phyloP scores from a whole-genome alignment of 208 protist genomes.

The Crithidia fasciculata region DNA sequence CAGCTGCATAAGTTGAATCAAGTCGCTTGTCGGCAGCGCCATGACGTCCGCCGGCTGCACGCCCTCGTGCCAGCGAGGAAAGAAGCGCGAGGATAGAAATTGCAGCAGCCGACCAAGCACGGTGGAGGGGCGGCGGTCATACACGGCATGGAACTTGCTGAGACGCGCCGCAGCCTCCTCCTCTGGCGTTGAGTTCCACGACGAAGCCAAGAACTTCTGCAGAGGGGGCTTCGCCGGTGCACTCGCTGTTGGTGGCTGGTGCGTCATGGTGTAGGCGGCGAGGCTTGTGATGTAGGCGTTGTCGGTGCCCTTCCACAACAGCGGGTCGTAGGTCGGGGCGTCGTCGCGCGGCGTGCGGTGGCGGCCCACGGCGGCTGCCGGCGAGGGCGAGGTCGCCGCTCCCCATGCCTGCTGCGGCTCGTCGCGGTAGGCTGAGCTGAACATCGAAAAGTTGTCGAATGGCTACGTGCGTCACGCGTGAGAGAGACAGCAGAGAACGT shows the following conservation, averaged over 20 bases:
- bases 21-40: conserved; percentile 48
- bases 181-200: conserved; percentile 14
- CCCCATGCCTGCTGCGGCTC: conserved; percentile 1
- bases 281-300: conserved; percentile 64
- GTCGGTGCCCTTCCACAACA: conserved; percentile 59
- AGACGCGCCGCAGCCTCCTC: neutral
- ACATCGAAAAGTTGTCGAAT: neutral
- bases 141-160: conserved; percentile 39
- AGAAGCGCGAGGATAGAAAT: conserved; percentile 48
- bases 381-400: conserved; percentile 8
- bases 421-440: neutral
- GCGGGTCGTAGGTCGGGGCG: conserved; percentile 66
- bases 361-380: conserved; percentile 6
- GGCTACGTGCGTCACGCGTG: too few relatives aligned
- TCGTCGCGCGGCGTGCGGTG: conserved; percentile 60
- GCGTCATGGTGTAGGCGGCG: conserved; percentile 31
- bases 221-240: neutral
- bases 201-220: conserved; percentile 19
- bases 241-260: neutral
- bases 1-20: conserved; percentile 76
- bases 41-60: conserved; percentile 28
- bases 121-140: conserved; percentile 17
- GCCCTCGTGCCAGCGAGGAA: conserved; percentile 34
- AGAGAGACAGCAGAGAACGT: neutral
- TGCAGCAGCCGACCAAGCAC: conserved; percentile 23